phyloP scores from a whole-genome alignment of 805 yeast genomes.

The Starmerella gropengiesseri region DNA sequence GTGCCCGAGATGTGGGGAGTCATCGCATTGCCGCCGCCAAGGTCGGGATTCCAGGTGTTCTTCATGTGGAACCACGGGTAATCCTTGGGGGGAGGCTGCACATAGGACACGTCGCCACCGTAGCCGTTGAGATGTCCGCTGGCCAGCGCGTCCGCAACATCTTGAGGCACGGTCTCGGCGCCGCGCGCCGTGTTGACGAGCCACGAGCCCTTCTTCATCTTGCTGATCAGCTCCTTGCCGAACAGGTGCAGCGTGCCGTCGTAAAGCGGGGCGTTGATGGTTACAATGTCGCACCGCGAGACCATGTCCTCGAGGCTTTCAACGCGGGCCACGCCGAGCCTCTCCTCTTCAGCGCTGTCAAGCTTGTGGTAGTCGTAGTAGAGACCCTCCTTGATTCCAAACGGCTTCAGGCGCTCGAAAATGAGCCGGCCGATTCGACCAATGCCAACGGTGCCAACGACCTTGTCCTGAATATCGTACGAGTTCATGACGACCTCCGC shows the following conservation, averaged over 20 bases:
- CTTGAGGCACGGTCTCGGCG: constrained; percentile 62
- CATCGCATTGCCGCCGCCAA: constrained; percentile 48
- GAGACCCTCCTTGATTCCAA: constrained; percentile 53
- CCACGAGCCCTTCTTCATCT: constrained; percentile 65
- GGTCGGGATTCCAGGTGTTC: constrained; percentile 49
- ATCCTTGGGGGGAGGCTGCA: constrained; percentile 70
- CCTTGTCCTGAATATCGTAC: constrained; percentile 65
- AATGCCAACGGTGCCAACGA: constrained; percentile 69
- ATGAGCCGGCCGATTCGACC: constrained; percentile 75
- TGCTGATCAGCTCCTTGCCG: constrained; percentile 48
- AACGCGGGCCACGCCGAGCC: constrained; percentile 50
- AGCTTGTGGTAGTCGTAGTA: constrained; percentile 68
- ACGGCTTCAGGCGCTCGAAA: constrained; percentile 57
- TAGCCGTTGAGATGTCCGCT: constrained; percentile 65
- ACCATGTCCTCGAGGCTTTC: constrained; percentile 55
- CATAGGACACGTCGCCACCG: constrained; percentile 79
- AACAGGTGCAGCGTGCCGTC: constrained; percentile 56
- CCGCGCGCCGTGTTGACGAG: constrained; percentile 75
- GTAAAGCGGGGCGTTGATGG: constrained; percentile 69
- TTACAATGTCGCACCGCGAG: constrained; percentile 56
- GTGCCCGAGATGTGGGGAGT: constrained; percentile 76
- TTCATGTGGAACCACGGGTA: constrained; percentile 69
- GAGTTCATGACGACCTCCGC: constrained; percentile 65
- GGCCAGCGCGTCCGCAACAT: constrained; percentile 61
- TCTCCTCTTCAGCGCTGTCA: constrained; percentile 46